Base-by-base conservation (phyloP, 2,329 filamentous ascomycete genomes). In the Pseudogymnoascus sp. region DNA sequence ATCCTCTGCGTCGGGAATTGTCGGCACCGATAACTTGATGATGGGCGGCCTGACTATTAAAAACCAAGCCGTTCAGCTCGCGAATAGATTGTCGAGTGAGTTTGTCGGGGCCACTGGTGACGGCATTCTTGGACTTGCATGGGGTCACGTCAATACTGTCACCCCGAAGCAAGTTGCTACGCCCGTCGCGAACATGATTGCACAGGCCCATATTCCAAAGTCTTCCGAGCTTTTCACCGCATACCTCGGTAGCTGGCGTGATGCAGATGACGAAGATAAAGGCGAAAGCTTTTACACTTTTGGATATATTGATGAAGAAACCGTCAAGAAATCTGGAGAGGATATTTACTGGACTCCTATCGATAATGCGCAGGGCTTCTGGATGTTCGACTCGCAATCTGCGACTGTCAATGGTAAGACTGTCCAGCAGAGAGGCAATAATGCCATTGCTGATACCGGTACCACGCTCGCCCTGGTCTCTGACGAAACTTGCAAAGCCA, bases 401-500 rank as follows among this genome's bases (percentile, higher is more conserved):
- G 79, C 79, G 21, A 78, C 77, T 0, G 75, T 90, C 64, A 84
- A 84, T 66, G 84, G 82, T 62, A 76, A 81, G 63, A 76, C 74
- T 1, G 72, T 85, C 29, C 58, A 73, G 1, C 77, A 80, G 8
- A 70, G 74, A 2, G 78, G 77, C 57, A 89, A 89, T 73, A 84
- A 76, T 31, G 85, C 87, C 54, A 89, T 90, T 66, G 84, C 82
- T 35, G 88, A 90, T 71, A 90, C 87, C 0, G 87, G 86, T 61
- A 89, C 87, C 31, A 87, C 86, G 0, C 79, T 90, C 58, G 82
- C 82, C 1, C 77, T 90, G 33, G 77, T 90, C 54, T 80, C 81
- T 40, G 87, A 90, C 68, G 69, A 73, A 1, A 78, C 82, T 10
- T 85, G 82, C 69, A 74, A 84, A 63, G 80, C 80, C 2, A 78